Evolutionary conservation across 2,329 filamentous ascomycete genomes (phyloP), one percentile per base, ranked within the genome.

Genomic region (Sclerotiophoma versabilis): DNA sequence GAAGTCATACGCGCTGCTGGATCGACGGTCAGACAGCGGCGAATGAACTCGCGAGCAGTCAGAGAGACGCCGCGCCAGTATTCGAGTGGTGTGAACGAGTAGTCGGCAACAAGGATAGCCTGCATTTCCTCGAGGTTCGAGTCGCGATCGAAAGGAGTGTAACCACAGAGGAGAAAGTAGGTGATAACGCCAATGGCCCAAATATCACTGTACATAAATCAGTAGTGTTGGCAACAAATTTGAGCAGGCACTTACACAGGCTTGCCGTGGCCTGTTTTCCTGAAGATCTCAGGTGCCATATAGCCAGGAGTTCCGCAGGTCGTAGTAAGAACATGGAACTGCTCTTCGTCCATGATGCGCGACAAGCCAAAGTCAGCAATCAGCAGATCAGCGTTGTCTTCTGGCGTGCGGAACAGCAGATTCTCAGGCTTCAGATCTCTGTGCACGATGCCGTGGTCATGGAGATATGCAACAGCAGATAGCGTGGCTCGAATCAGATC

Each of bases 101-200:
- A 99, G 79, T 98, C 93, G 55, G 95, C 95, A 59, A 92, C 90
- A 51, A 98, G 86, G 72, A 99, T 99, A 66, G 95, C 95, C 80
- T 98, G 93, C 93, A 99, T 98, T 80, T 99, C 95, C 80, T 99
- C 95, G 70, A 98, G 88, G 77, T 99, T 96, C 66, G 88, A 93
- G 76, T 98, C 95, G 50, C 95, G 90, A 77, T 99, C 95, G 75
- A 99, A 99, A 11, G 95, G 95, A 0, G 95, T 99, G 79, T 98
- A 98, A 54, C 95, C 95, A 77, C 95, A 98, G 44, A 99, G 87
- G 25, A 99, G 82, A 80, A 99, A 99, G 80, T 98, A 99, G 26
- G 95, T 98, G 72, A 99, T 99, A 36, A 99, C 95, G 39, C 95
- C 95, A 59, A 98, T 92, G 30, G 95, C 95, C 95, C 95, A 99